phyloP scores from a whole-genome alignment of 768 basidiomycete species.

The Lactifluus subvellereus region DNA sequence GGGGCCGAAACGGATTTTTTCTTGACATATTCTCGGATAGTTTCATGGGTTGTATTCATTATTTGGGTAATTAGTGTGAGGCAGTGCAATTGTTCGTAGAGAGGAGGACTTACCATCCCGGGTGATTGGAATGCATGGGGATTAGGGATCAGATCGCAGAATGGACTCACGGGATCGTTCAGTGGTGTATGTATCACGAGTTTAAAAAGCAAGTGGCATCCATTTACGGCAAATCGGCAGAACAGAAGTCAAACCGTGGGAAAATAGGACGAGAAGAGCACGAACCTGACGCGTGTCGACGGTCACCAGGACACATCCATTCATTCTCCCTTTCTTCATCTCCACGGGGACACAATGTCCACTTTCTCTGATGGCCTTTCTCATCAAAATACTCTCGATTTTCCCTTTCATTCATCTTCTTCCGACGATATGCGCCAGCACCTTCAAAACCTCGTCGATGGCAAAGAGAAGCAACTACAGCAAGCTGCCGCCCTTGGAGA shows the following conservation, averaged over 20 bases:
- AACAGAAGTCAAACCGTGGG: conserved; percentile 10
- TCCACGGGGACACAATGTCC: conserved; percentile 27
- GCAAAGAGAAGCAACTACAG: conserved; percentile 88
- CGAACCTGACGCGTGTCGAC: neutral
- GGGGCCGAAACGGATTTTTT: conserved; percentile 7
- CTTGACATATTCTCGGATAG: conserved; percentile 12
- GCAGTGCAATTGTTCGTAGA: neutral
- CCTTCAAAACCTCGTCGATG: conserved; percentile 62
- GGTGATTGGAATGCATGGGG: conserved; percentile 6
- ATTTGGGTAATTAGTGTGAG: neutral
- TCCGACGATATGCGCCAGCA: conserved; percentile 34
- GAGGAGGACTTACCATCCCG: neutral
- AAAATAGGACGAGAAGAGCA: neutral
- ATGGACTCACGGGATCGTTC: neutral
- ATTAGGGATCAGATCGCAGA: conserved; percentile 6
- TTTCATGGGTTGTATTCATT: conserved; percentile 7
- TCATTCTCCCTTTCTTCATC: neutral
- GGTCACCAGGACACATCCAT: neutral
- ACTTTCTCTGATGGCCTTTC: conserved; percentile 32
- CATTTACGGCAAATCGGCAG: neutral
- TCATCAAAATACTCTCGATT: conserved; percentile 1
- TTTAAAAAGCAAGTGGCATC: neutral
- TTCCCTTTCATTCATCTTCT: conserved; percentile 22
- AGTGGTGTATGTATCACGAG: neutral
- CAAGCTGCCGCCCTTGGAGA: conserved; percentile 91